Evolutionary conservation across 1,284 basidiomycete species (phyloP).

Genomic region (Moesziomyces parantarcticus): DNA sequence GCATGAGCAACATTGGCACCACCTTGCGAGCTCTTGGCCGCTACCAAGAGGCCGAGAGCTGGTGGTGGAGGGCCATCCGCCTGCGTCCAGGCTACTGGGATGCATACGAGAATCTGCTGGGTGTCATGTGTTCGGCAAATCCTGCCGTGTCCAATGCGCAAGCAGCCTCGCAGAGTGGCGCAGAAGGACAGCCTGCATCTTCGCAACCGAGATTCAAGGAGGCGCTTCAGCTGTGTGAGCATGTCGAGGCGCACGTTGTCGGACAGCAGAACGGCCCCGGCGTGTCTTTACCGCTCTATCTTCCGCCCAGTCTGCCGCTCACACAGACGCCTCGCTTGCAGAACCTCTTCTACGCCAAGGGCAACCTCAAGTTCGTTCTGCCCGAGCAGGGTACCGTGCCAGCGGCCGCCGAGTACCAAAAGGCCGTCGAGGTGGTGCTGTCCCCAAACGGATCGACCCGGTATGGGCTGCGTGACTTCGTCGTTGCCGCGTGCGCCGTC

Average conservation of each 20-base stretch:
- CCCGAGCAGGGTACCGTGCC: constrained; percentile 48
- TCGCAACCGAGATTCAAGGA: constrained; percentile 65
- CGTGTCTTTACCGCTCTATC: constrained; percentile 25
- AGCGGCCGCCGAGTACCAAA: constrained; percentile 68
- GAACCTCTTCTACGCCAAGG: constrained; percentile 70
- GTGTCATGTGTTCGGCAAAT: constrained; percentile 68
- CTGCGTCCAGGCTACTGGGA: constrained; percentile 70
- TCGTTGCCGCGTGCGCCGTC: constrained; percentile 59
- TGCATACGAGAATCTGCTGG: constrained; percentile 70
- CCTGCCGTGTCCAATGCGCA: constrained; percentile 5
- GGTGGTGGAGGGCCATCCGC: constrained; percentile 71
- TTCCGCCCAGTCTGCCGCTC: constrained; percentile 61
- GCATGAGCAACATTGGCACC: constrained; percentile 72
- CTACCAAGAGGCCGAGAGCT: constrained; percentile 69
- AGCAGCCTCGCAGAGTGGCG: neutral
- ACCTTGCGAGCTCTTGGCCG: constrained; percentile 70
- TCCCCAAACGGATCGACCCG: constrained; percentile 41
- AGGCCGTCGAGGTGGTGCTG: constrained; percentile 65
- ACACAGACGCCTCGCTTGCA: constrained; percentile 70
- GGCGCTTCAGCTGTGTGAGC: constrained; percentile 69
- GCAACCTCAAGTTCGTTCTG: constrained; percentile 69
- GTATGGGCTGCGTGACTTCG: constrained; percentile 57
- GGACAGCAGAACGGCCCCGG: constrained; percentile 22
- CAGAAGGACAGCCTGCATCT: constrained; percentile 6
- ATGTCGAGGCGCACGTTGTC: constrained; percentile 55